A percentile compares a stretch with the other conserved stretches of the same genome.
phyloP scores from a whole-genome alignment of 768 basidiomycete species.

The Porphyrellus cyaneotinctus region DNA sequence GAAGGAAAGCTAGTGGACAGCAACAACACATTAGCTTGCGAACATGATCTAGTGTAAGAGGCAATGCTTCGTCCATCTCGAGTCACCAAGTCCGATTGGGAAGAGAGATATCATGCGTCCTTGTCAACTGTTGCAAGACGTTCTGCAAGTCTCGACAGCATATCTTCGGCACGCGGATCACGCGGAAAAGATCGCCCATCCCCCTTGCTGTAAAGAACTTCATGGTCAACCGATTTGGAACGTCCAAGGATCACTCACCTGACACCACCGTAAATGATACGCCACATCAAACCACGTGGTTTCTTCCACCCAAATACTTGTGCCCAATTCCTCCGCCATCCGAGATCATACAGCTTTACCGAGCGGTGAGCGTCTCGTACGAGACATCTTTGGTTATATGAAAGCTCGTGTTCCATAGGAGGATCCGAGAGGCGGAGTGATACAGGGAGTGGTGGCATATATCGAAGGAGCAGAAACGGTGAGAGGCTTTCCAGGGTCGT shows the following conservation, averaged over 20 bases:
- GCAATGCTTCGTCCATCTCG: not conserved
- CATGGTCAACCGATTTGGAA: not conserved
- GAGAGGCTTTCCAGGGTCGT: constrained; percentile 79
- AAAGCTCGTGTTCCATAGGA: constrained; percentile 69
- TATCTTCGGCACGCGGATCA: constrained; percentile 62
- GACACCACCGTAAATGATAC: constrained; percentile 58
- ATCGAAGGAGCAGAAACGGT: constrained; percentile 67
- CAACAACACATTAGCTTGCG: constrained; percentile 3
- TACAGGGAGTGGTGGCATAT: constrained; percentile 59
- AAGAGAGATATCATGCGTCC: constrained; percentile 31
- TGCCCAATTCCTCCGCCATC: constrained; percentile 65
- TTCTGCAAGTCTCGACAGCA: constrained; percentile 60
- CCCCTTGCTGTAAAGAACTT: constrained; percentile 42
- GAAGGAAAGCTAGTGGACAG: constrained; percentile 7
- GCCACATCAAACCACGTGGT: constrained; percentile 48
- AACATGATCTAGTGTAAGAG: constrained; percentile 1
- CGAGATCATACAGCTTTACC: constrained; percentile 67
- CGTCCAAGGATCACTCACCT: constrained; percentile 42
- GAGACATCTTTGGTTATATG: constrained; percentile 56
- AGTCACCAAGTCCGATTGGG: not conserved
- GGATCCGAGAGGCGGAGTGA: constrained; percentile 56
- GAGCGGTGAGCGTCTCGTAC: constrained; percentile 60
- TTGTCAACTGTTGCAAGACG: constrained; percentile 58
- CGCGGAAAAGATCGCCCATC: constrained; percentile 66
- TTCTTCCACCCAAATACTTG: constrained; percentile 63